Conservation (phyloP, 1,284 basidiomycete species). For the Microbotryum saponariae region DNA sequence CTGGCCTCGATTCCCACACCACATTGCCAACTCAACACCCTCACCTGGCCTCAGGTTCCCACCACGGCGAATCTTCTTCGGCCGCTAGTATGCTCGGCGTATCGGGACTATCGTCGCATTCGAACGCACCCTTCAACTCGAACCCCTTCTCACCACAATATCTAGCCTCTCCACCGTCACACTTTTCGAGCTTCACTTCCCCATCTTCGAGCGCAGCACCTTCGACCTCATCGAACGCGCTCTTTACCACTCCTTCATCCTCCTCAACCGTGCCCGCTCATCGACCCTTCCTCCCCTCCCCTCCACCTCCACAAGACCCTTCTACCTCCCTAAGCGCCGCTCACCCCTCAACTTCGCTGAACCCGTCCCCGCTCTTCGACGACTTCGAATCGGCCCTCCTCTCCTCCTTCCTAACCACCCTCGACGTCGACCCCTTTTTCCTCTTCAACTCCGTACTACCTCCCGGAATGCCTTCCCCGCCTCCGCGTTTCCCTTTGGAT, state of each 20-base stretch:
- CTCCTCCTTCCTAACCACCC: constrained; percentile 21
- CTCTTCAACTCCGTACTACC: constrained; percentile 30
- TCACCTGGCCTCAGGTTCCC: too few species aligned
- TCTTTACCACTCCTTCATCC: not conserved
- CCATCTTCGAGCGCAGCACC: not conserved
- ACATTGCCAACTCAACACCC: too few species aligned
- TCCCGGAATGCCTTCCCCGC: constrained; percentile 28
- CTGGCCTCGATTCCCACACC: too few species aligned
- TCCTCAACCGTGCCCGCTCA: constrained; percentile 3
- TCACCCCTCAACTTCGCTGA: not conserved
- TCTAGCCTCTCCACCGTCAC: too few species aligned
- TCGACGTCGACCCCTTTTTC: constrained; percentile 27
- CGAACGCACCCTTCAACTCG: too few species aligned
- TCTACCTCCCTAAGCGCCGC: not conserved
- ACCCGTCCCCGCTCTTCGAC: constrained; percentile 17
- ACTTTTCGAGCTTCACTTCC: too few species aligned
- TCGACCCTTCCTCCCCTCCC: not conserved
- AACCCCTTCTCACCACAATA: too few species aligned
- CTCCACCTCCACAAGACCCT: not conserved
- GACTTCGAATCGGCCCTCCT: constrained; percentile 20
- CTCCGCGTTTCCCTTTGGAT: not conserved
- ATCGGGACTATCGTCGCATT: too few species aligned
- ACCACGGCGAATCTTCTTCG: too few species aligned
- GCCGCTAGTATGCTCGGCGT: too few species aligned
- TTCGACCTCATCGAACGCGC: not conserved